Base-by-base conservation (phyloP, 2,329 filamentous ascomycete genomes). In the Fusarium buxicola region DNA sequence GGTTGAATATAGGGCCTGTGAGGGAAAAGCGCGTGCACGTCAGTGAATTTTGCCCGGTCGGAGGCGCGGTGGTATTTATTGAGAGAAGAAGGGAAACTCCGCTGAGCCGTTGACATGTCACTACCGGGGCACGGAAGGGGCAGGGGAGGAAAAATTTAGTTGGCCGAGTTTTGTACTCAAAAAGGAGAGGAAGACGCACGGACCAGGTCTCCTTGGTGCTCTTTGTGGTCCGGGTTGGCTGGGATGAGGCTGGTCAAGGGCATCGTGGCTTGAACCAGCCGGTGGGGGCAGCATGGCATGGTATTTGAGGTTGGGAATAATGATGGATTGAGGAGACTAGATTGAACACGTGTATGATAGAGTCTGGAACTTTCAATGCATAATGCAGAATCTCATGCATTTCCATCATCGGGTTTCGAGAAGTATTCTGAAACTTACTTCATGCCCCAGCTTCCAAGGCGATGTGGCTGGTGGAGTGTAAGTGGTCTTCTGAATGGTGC, bases 21-120 rank as follows among this genome's bases (percentile, higher is more conserved):
- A 77, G 72, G 68, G 75, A 74, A 78, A 79, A 79, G 76, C 77
- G 77, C 77, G 77, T 78, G 76, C 77, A 79, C 76, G 76, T 79
- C 77, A 77, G 75, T 78, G 68, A 74, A 73, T 72, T 77, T 76
- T 75, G 71, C 66, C 75, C 72, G 76, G 75, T 75, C 71, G 77
- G 77, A 77, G 76, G 77, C 76, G 77, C 76, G 69, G 74, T 77
- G 75, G 74, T 79, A 80, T 79, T 79, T 79, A 79, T 80, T 80
- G 77, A 79, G 76, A 72, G 76, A 76, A 70, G 71, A 72, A 72
- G 68, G 60, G 69, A 73, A 74, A 69, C 63, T 71, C 71, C 70
- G 71, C 65, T 68, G 70, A 72, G 69, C 69, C 66, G 71, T 71
- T 67, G 70, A 75, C 71, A 73, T 78, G 74, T 69, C 52, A 69